phyloP scores from a whole-genome alignment of 1,284 basidiomycete genomes.

The Rhodotorula sp. region DNA sequence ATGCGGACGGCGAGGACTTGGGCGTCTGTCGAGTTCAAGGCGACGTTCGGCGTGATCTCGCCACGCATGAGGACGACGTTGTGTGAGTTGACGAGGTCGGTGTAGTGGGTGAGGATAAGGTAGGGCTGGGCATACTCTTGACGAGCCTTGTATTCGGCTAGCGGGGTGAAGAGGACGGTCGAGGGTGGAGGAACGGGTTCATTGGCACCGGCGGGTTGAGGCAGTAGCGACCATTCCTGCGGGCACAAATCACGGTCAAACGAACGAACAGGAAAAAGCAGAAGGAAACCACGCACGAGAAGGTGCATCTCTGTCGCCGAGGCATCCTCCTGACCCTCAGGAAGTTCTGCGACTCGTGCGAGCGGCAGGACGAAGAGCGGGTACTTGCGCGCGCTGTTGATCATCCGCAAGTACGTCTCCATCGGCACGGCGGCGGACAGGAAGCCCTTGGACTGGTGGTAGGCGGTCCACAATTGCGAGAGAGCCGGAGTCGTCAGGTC shows the following conservation, averaged over 20 bases:
- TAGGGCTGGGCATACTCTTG: slow-evolving; percentile 86
- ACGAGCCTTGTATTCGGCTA: slow-evolving; percentile 89
- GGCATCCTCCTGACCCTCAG: slow-evolving; percentile 47
- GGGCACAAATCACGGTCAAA: too few species aligned
- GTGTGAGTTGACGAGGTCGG: slow-evolving; percentile 78
- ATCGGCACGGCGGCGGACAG: slow-evolving; percentile 75
- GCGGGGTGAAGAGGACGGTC: slow-evolving; percentile 82
- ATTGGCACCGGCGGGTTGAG: slow-evolving; percentile 51
- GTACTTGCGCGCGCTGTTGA: slow-evolving; percentile 60
- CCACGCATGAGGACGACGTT: slow-evolving; percentile 83
- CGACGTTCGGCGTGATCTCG: slow-evolving; percentile 70
- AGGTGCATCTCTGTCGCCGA: slow-evolving; percentile 79
- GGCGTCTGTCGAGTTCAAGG: slow-evolving; percentile 70
- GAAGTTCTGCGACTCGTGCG: slow-evolving; percentile 53
- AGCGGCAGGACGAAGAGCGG: slow-evolving; percentile 77
- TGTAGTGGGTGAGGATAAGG: slow-evolving; percentile 86
- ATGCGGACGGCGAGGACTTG: slow-evolving; percentile 72
- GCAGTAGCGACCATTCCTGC: slow-evolving; percentile 49
- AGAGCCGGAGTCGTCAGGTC: slow-evolving; percentile 72
- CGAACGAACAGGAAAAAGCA: slow-evolving; percentile 53
- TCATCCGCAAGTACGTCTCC: slow-evolving; percentile 70
- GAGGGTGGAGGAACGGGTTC: slow-evolving; percentile 46
- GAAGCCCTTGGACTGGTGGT: slow-evolving; percentile 77
- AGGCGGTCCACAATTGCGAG: slow-evolving; percentile 79
- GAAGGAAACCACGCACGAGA: slow-evolving; percentile 68